Evolutionary conservation across 2,329 filamentous ascomycete genomes (phyloP), one percentile per base, ranked within the genome.

Genomic region (Fusarium buharicum): DNA sequence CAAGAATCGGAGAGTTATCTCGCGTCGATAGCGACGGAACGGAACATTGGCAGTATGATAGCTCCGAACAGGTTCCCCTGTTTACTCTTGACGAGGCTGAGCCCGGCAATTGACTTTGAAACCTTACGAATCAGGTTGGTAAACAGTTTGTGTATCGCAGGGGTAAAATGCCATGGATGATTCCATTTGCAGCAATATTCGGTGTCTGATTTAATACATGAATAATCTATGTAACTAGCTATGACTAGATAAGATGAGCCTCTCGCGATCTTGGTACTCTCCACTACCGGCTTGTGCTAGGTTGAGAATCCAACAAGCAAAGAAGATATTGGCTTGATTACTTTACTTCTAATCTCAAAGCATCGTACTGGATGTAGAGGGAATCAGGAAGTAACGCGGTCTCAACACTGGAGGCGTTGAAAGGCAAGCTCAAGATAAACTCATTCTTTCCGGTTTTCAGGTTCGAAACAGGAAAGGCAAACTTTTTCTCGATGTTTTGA

Each of bases 341-440:
- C 43, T 59, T 59, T 0, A 88, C 66, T 66, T 89, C 86, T 39
- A 88, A 61, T 47, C 85, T 77, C 68, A 89, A 64, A 1, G 86
- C 85, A 74, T 89, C 86, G 62, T 89, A 89, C 74, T 89, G 85
- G 0, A 89, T 81, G 71, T 88, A 89, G 0, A 86, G 74, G 0
- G 78, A 79, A 44, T 75, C 74, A 0, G 84, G 80, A 37, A 88
- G 60, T 3, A 87, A 41, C 0, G 86, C 85, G 11, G 79, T 82
- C 73, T 88, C 84, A 12, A 82, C 80, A 61, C 86, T 79, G 3
- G 83, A 87, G 3, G 81, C 85, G 50, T 86, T 85, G 47, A 77
- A 81, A 2, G 86, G 86, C 45, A 89, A 65, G 57, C 83, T 84
- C 34, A 88, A 67, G 0, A 86, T 74, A 31, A 89, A 73, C 61